Conservation (phyloP, 352 stramenopile genomes). For the Pythium aristosporum region DNA sequence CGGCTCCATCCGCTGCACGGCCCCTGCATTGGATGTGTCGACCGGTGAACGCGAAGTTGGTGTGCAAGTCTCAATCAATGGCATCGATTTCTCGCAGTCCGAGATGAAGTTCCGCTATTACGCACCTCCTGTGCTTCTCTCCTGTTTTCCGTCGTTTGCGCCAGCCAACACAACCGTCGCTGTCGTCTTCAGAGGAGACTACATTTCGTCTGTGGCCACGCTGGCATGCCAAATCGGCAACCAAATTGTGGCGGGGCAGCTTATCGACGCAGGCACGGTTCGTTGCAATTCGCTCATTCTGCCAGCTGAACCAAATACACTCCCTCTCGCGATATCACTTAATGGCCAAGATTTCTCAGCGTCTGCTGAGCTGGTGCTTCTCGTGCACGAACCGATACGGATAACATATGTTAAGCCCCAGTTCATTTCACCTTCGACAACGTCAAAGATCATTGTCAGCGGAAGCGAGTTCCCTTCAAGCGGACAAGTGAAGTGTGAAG, state of each 20-base stretch:
- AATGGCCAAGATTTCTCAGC: slow-evolving; percentile 23
- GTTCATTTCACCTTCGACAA: slow-evolving; percentile 1
- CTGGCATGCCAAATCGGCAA: slow-evolving; percentile 18
- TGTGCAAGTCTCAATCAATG: slow-evolving; percentile 19
- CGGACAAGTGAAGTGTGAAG: slow-evolving; percentile 10
- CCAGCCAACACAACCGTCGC: slow-evolving; percentile 6
- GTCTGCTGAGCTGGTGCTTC: neutral
- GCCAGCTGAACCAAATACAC: neutral
- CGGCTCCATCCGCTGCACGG: slow-evolving; percentile 2
- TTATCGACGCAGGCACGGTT: slow-evolving; percentile 7
- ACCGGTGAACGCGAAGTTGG: slow-evolving; percentile 3
- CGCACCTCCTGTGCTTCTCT: slow-evolving; percentile 17
- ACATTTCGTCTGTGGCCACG: slow-evolving; percentile 10
- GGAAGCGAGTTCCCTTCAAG: slow-evolving; percentile 13
- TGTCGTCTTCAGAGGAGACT: slow-evolving; percentile 17
- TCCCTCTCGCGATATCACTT: slow-evolving; percentile 18
- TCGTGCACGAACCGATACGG: slow-evolving; percentile 10
- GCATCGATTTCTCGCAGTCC: slow-evolving; percentile 22
- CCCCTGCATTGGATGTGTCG: slow-evolving; percentile 3
- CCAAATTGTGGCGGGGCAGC: neutral
- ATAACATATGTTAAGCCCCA: neutral
- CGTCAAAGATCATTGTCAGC: neutral
- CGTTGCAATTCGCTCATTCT: slow-evolving; percentile 12
- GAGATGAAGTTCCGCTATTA: slow-evolving; percentile 25
- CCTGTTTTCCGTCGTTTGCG: neutral